Evolutionary conservation across 441 rosid genomes (phyloP).

Genomic region (Erysimum pusillum): DNA sequence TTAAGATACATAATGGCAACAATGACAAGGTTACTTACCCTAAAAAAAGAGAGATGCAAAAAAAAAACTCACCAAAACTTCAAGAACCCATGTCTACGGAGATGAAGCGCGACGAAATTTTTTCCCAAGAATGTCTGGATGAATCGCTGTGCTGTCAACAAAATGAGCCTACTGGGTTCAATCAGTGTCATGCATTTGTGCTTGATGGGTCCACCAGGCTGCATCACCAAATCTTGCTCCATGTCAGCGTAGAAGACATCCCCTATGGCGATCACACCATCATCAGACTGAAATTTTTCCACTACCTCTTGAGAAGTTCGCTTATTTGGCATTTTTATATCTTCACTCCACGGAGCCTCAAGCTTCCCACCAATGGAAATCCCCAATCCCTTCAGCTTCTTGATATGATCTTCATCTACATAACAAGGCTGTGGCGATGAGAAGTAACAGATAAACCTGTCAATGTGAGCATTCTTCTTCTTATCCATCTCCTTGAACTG

Average conservation of each 20-base stretch:
- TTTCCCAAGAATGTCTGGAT: conserved; percentile 90
- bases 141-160: conserved; percentile 85
- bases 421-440: conserved; percentile 73
- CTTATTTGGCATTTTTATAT: conserved; percentile 66
- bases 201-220: conserved; percentile 89
- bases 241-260: conserved; percentile 84
- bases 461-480: conserved; percentile 67
- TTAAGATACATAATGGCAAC: background rate
- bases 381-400: conserved; percentile 75
- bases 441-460: conserved; percentile 78
- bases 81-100: conserved; percentile 85
- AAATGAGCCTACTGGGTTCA: conserved; percentile 61
- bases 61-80: conserved; percentile 33
- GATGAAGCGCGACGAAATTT: conserved; percentile 81
- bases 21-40: background rate
- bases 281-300: conserved; percentile 65
- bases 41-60: conserved; percentile 14
- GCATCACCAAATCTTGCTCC: conserved; percentile 80
- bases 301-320: conserved; percentile 45
- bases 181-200: conserved; percentile 73
- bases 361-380: conserved; percentile 69
- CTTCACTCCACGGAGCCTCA: conserved; percentile 85
- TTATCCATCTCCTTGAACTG: conserved; percentile 45
- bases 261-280: conserved; percentile 84
- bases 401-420: conserved; percentile 79